Percentiles rank a stretch among this genome's conserved stretches.
phyloP scores from a whole-genome alignment of 1,139 yeast genomes.

The Pichia sp. region DNA sequence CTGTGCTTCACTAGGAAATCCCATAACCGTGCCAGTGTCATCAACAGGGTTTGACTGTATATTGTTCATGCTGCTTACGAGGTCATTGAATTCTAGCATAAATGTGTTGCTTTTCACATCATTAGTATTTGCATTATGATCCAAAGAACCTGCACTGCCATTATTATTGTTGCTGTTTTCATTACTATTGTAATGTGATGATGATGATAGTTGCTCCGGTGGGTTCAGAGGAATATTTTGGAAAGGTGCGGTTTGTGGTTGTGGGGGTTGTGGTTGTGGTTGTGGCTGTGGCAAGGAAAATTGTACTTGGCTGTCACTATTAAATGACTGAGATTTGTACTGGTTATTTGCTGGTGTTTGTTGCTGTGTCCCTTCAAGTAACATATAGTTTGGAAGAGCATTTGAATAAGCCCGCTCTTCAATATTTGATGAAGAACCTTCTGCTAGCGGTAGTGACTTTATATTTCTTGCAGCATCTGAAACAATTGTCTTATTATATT shows the following conservation, averaged over 20 bases:
- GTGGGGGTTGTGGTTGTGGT: not conserved
- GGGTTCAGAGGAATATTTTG: too few species aligned
- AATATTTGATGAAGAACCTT: not conserved
- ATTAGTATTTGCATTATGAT: not conserved
- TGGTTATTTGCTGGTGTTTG: not conserved
- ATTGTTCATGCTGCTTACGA: conserved; percentile 12
- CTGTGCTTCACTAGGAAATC: conserved; percentile 12
- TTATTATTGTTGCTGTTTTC: not conserved
- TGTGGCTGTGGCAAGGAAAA: not conserved
- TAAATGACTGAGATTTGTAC: not conserved
- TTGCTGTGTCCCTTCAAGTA: not conserved
- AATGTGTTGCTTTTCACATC: conserved; percentile 4
- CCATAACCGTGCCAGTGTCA: not conserved
- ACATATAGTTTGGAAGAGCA: conserved; percentile 4
- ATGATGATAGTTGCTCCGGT: not conserved
- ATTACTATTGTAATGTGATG: not conserved
- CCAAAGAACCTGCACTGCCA: not conserved
- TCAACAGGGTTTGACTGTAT: conserved; percentile 7
- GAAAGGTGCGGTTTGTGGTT: not conserved
- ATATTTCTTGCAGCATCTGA: not conserved
- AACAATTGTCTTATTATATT: not conserved
- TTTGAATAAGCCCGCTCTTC: not conserved
- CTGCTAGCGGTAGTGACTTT: not conserved
- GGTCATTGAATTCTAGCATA: conserved; percentile 15
- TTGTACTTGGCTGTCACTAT: not conserved